A percentile compares a stretch with the other conserved stretches of the same genome.
Evolutionary conservation across 23 red algal genomes (phyloP).

Genomic region (Gracilaria gracilis): DNA sequence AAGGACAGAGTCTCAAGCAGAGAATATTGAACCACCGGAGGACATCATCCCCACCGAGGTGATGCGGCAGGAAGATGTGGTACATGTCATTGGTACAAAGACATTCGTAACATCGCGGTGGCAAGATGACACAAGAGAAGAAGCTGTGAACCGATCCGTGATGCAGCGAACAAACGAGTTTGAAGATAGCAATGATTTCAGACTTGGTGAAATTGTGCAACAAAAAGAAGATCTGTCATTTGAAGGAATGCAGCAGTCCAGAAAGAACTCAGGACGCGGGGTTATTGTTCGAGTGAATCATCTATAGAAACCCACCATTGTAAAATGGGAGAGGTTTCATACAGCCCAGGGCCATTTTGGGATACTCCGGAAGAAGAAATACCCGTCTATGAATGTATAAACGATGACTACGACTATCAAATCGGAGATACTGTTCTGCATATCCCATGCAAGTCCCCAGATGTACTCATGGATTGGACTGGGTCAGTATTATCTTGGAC

Average conservation of each 20-base stretch:
- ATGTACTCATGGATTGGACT: neutral
- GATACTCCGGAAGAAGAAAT: slow-evolving; percentile 55
- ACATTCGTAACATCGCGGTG: slow-evolving; percentile 56
- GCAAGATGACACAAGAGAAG: slow-evolving; percentile 51
- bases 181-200: slow-evolving; percentile 56
- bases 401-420: slow-evolving; percentile 46
- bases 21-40: too few species aligned
- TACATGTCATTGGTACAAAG: slow-evolving; percentile 16
- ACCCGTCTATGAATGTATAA: slow-evolving; percentile 53
- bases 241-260: neutral
- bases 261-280: neutral
- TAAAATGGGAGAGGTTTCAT: slow-evolving; percentile 44
- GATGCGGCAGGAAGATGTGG: too few species aligned
- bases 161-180: slow-evolving; percentile 28
- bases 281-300: slow-evolving; percentile 61
- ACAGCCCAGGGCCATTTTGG: neutral
- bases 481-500: slow-evolving; percentile 42
- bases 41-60: too few species aligned
- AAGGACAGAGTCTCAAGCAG: too few species aligned
- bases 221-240: slow-evolving; percentile 31
- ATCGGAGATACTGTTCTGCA: slow-evolving; percentile 60
- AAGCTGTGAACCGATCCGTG: slow-evolving; percentile 27
- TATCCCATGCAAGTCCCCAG: slow-evolving; percentile 5
- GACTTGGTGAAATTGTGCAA: slow-evolving; percentile 44
- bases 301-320: slow-evolving; percentile 34